A percentile compares a stretch with the other conserved stretches of the same genome.
phyloP scores from a whole-genome alignment of 2,329 filamentous ascomycete genomes.

The Chrysosporium queenslandicum region DNA sequence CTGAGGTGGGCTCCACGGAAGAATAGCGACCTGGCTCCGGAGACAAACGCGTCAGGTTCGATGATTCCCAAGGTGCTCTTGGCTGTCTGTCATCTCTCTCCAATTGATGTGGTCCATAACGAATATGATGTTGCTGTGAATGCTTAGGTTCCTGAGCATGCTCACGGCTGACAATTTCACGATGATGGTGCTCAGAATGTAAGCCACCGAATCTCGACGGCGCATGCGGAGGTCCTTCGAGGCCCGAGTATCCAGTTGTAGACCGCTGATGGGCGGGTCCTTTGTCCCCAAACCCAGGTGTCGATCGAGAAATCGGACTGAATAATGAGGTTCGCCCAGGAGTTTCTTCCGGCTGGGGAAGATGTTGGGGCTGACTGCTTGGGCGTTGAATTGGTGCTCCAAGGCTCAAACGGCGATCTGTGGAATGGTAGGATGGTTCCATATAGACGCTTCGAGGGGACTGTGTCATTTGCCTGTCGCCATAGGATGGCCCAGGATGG shows the following conservation, averaged over 20 bases:
- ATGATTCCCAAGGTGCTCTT: conserved; percentile 30
- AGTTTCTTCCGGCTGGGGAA: conserved; percentile 25
- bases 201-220: conserved; percentile 27
- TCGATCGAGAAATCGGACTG: conserved; percentile 27
- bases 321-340: conserved; percentile 27
- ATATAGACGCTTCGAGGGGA: conserved; percentile 28
- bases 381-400: conserved; percentile 36
- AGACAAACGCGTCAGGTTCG: conserved; percentile 31
- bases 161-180: conserved; percentile 30
- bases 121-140: conserved; percentile 19
- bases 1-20: conserved; percentile 24
- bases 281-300: conserved; percentile 23
- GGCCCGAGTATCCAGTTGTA: conserved; percentile 24
- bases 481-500: conserved; percentile 26
- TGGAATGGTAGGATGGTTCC: conserved; percentile 27
- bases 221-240: conserved; percentile 23
- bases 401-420: conserved; percentile 35
- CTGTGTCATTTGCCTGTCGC: conserved; percentile 29
- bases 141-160: conserved; percentile 26
- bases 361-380: conserved; percentile 31
- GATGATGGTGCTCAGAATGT: conserved; percentile 29
- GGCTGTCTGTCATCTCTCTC: conserved; percentile 29
- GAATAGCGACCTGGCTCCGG: conserved; percentile 32
- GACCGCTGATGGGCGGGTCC: conserved; percentile 19
- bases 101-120: conserved; percentile 27